phyloP scores from a whole-genome alignment of 1,284 basidiomycete genomes.

The Ceratobasidium sp. region DNA sequence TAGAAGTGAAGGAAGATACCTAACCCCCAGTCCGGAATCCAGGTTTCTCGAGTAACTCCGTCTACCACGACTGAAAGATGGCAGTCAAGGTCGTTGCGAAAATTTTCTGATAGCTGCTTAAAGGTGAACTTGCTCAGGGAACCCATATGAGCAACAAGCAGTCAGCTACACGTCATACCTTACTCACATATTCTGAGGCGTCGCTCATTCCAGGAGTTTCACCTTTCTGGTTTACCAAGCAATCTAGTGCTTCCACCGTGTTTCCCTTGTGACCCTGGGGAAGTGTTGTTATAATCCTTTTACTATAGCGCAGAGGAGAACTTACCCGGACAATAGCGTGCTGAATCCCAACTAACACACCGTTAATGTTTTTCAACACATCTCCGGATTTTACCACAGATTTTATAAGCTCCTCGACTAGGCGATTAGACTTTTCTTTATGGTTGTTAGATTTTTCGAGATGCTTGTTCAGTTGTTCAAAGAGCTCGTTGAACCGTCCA shows the following conservation, averaged over 20 bases:
- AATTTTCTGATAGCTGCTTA: neutral
- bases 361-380: neutral
- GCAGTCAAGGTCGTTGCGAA: neutral
- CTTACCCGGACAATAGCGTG: neutral
- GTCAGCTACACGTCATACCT: too few species aligned
- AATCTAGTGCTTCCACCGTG: too few species aligned
- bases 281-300: too few species aligned
- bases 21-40: neutral
- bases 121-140: too few species aligned
- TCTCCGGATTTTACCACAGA: neutral
- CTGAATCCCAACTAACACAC: conserved; percentile 7
- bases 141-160: too few species aligned
- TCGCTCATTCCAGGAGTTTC: neutral
- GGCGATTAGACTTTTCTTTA: neutral
- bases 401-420: neutral
- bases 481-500: neutral
- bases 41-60: neutral
- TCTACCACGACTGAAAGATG: neutral
- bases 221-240: too few species aligned
- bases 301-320: too few species aligned
- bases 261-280: too few species aligned
- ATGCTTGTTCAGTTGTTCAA: neutral
- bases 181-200: too few species aligned
- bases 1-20: too few species aligned
- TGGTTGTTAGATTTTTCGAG: too few species aligned